Base-by-base conservation (phyloP, 495 filamentous ascomycete species). In the Podospora tetraspora region DNA sequence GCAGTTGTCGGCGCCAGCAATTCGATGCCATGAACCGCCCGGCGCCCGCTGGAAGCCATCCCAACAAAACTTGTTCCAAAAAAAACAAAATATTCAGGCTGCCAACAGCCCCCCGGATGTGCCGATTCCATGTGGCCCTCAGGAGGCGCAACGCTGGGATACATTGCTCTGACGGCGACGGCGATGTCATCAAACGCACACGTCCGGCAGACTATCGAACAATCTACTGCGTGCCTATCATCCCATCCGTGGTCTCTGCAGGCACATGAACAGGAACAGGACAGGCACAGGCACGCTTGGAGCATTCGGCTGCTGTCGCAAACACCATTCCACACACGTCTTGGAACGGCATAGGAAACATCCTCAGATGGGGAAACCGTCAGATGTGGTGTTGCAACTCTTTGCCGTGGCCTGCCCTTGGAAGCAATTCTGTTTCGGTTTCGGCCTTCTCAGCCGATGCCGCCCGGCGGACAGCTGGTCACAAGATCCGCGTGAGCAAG, bases 371-470 rank as follows among this genome's bases (percentile, higher is more conserved):
- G 29, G 32, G 34, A 43, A 43, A 6, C 34, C 34, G 34, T 43
- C 34, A 43, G 32, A 43, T 19, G 13, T 43, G 34, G 34, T 43
- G 34, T 66, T 59, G 60, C 57, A 66, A 34, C 16, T 57, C 29
- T 34, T n/a, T 52, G 22, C 30, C 24, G 24, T 25, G 25, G 25
- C 4, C 25, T 25, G 25, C 25, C 25, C 25, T 25, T 63, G 43
- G 57, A 37, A 37, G 37, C 11, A 24, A 56, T 7, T 19, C 16
- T 65, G 63, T 65, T 65, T 65, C 63, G 63, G 67, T 71, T 69
- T 73, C 69, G 66, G 72, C 74, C 70, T 57, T 67, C 59, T 68
- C 74, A 72, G 66, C 74, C 74, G 71, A 65, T 68, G 63, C 62
- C 56, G 67, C 65, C 68, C 57, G 58, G 63, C 66, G 43, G 59